phyloP scores from a whole-genome alignment of 345 rosid genomes.

The Eutrema japonicum region DNA sequence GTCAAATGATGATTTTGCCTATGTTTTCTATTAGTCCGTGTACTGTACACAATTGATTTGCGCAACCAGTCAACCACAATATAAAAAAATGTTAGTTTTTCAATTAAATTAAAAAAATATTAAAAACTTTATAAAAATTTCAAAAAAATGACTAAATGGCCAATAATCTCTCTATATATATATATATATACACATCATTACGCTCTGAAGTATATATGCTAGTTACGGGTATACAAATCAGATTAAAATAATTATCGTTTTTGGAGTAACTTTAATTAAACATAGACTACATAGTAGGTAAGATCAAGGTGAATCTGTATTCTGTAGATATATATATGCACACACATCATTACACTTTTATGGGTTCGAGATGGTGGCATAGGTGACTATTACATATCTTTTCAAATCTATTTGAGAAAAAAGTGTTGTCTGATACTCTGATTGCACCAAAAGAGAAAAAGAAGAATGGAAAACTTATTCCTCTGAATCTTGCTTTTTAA shows the following conservation, averaged over 20 bases:
- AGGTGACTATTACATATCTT: neutral
- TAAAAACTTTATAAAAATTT: too few relatives aligned
- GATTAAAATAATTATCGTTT: neutral
- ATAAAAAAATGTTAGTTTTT: too few relatives aligned
- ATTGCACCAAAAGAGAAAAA: neutral
- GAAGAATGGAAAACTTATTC: neutral
- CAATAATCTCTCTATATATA: neutral
- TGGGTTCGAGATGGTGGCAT: neutral
- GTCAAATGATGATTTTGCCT: too few relatives aligned
- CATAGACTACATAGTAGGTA: neutral
- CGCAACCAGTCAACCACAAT: too few relatives aligned
- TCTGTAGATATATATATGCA: neutral
- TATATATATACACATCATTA: neutral
- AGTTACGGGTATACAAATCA: neutral
- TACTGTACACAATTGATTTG: too few relatives aligned
- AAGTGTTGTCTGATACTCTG: neutral
- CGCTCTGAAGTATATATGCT: neutral
- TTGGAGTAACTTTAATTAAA: neutral
- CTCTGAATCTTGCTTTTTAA: neutral
- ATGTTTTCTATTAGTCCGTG: too few relatives aligned
- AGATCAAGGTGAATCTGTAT: neutral
- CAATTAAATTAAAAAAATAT: too few relatives aligned
- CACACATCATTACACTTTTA: neutral
- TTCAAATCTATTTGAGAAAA: neutral
- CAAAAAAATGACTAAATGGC: too few relatives aligned